Evolutionary conservation across 2,329 filamentous ascomycete species (phyloP), one percentile per base, ranked within the genome.

Genomic region (Lachnellula willkommii): DNA sequence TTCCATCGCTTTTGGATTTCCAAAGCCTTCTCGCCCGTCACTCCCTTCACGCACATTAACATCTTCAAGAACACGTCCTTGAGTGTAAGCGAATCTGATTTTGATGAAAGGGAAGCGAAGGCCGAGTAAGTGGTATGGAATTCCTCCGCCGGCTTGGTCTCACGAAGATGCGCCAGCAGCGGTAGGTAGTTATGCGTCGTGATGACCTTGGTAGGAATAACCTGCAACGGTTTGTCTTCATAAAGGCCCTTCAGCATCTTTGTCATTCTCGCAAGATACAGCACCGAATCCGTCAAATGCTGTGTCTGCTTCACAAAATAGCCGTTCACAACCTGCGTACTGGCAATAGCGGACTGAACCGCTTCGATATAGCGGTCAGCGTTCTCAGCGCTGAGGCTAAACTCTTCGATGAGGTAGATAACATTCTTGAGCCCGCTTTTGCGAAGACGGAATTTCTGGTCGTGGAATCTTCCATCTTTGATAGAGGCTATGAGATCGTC

Each of bases 401-500:
- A 85, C 62, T 91, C 85, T 67, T 94, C 89, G 54, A 94, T 79
- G 24, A 94, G 77, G 66, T 93, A 94, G 39, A 90, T 79, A 14
- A 92, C 85, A 63, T 91, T 88, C 56, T 81, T 82, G n/a, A 90
- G 77, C 0, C 89, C 89, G 0, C 83, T 89, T 51, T 83, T 83
- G 53, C 81, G 80, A 11, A 93, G 77, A 1, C 89, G 85, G 67
- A 91, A 93, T 68, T 94, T 93, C 68, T 94, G 89, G 69, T 94
- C 89, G 63, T 87, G 86, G 64, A 91, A 93, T 2, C 89, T 83
- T 1, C 88, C 88, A 60, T 93, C 89, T 69, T 88, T 90, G 72
- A 94, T 90, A 59, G 87, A 91, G 50, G 79, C 75, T n/a, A 93
- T 79, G 47, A 94, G 74, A 68, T 94, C 89, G 66, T 93, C 89